Base-by-base conservation (phyloP, 2,329 filamentous ascomycete genomes). In the Fusarium longipes region DNA sequence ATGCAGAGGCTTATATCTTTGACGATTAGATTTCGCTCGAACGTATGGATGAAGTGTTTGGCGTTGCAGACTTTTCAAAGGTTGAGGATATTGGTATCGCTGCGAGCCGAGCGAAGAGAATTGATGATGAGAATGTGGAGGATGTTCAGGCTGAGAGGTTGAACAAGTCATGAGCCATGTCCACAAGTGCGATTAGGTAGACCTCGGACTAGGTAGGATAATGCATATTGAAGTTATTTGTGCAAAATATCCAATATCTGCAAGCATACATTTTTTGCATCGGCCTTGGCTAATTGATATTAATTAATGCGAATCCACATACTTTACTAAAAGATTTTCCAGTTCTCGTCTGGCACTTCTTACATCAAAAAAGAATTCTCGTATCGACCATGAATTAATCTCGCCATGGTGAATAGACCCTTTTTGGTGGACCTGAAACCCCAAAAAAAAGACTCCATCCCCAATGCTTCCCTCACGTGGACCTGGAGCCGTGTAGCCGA, bases 1-100 rank as follows among this genome's bases (percentile, higher is more conserved):
- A 6, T 17, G 4, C 20, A 27, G 3, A n/a, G 1, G 3, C 25
- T 52, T 4, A 65, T 39, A 5, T 20, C 3, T n/a, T 1, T 14
- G 32, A 27, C 15, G 20, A 22, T 3, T 17, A 68, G 66, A 68
- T 68, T 12, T 68, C 66, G 7, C 35, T 68, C 35, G 66, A 68
- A 14, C 66, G 66, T 4, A 68, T 68, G 66, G 66, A 68, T 3
- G 66, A 66, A 22, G 52, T 68, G 0, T 68, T 68, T 43, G 66
- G 61, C 3, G 29, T 44, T 11, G 66, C 66, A 22, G 65, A 68
- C 48, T 68, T 68, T 29, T 63, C 66, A 2, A 63, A 68, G 1
- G 18, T 68, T 1, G 65, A 68, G 5, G 65, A 68, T 10, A 25
- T 68, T 1, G 66, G 66, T 2, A 25, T 58, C 5, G 65, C 66